phyloP scores from a whole-genome alignment of 768 basidiomycete genomes.

The Leccinum subtestaceum region DNA sequence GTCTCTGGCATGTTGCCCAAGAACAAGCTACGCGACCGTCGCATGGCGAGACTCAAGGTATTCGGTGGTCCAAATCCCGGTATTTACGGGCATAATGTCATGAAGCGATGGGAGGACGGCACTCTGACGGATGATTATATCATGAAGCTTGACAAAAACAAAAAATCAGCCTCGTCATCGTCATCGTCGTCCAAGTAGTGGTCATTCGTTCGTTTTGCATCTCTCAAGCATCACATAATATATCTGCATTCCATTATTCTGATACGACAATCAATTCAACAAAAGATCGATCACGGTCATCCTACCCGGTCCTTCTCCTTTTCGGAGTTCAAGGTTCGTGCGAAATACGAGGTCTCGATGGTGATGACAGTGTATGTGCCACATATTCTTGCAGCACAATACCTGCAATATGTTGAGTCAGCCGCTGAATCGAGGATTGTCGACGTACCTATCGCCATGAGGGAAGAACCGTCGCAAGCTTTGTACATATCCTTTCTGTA shows the following conservation, averaged over 20 bases:
- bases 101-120: conserved; percentile 84
- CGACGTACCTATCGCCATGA: conserved; percentile 64
- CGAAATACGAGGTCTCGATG: not conserved
- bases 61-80: conserved; percentile 81
- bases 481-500: conserved; percentile 65
- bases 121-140: conserved; percentile 47
- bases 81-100: conserved; percentile 68
- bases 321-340: not conserved
- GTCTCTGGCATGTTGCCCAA: conserved; percentile 99
- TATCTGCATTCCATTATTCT: conserved; percentile 5
- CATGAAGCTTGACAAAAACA: conserved; percentile 27
- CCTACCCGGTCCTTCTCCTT: conserved; percentile 8
- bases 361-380: conserved; percentile 28
- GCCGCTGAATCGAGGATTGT: not conserved
- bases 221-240: not conserved
- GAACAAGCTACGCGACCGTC: conserved; percentile 88
- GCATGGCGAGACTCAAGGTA: conserved; percentile 84
- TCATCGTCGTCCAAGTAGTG: conserved; percentile 12
- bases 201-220: not conserved
- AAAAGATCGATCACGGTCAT: not conserved
- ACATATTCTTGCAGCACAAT: conserved; percentile 71
- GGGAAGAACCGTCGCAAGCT: conserved; percentile 67
- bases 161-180: not conserved
- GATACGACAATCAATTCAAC: not conserved
- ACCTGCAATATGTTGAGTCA: conserved; percentile 37